Evolutionary conservation across 176 grass and related monocot species (phyloP), one percentile per base, ranked within the genome.

Genomic region (Oryza glaberrima): DNA sequence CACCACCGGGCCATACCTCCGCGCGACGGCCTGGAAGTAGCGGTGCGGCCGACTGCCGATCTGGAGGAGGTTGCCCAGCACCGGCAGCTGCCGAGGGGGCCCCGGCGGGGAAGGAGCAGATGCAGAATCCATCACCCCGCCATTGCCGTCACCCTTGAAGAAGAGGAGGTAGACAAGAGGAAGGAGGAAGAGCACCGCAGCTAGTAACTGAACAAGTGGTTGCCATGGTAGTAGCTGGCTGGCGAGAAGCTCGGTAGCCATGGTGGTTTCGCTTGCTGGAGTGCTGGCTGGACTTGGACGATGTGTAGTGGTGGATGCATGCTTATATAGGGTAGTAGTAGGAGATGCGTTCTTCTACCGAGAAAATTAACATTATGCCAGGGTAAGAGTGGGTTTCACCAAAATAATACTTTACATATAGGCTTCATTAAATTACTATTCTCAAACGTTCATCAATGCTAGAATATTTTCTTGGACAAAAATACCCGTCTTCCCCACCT

Each of bases 51-150:
- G 80, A 54, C 30, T n/a, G 41, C 86, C 80, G 43, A 88, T 19
- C 67, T 83, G 86, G 7, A 88, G 86, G 20, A 88, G 86, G 80
- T 88, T 83, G 30, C 86, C 86, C 43, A 88, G 67, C 54, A 88
- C 67, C 11, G 74, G 80, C 28, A 88, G 67, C 67, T 88, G 86
- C 68, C 66, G 72, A 8, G 32, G 32, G 0, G 80, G 80, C 0
- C 80, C 82, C 11, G 76, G 70, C 15, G 49, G 49, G 14, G 16
- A 52, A 3, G 34, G 34, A 40, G 3, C 9, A 13, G 56, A 82
- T 69, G 73, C 54, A 19, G 15, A 30, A 28, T 3, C 20, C 7
- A n/a, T 16, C 68, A 6, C 22, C 40, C 15, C 35, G 49, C 15
- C 49, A 1, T 52, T 17, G 9, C 41, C 16, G 11, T 11, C 46